Percentiles rank a stretch among this genome's conserved stretches.
These are phyloP conservation scores for Globisporangium lucens DNA, from an alignment of 352 stramenopile species.

Conservation along the genomic window DNA sequence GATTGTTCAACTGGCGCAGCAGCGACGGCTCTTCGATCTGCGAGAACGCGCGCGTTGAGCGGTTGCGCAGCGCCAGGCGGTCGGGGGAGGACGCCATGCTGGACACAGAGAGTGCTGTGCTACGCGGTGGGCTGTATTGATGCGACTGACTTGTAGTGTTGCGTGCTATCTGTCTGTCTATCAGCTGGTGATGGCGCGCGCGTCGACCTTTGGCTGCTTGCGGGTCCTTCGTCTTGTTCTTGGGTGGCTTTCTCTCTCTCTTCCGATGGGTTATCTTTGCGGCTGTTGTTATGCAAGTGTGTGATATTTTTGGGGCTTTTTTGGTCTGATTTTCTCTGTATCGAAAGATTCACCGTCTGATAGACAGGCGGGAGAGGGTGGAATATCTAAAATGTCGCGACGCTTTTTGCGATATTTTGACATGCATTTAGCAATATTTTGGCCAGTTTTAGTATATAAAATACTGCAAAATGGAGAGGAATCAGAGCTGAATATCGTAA, in stretches of 20 bases:
- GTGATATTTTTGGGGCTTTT: neutral
- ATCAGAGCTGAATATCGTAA: too few species aligned
- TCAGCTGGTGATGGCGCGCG: neutral
- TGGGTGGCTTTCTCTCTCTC: neutral
- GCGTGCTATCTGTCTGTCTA: too few species aligned
- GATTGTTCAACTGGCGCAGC: conserved; percentile 27
- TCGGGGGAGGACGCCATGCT: conserved; percentile 5
- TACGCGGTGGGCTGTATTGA: too few species aligned
- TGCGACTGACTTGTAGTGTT: neutral
- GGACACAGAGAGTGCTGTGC: neutral
- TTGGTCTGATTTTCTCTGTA: neutral
- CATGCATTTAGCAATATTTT: too few species aligned
- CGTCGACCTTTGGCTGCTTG: neutral
- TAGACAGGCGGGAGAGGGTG: too few species aligned
- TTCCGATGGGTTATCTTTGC: neutral
- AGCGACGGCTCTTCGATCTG: conserved; percentile 54
- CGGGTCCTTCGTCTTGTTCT: neutral
- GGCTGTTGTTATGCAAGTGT: neutral
- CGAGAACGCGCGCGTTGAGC: conserved; percentile 55
- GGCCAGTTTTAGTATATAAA: too few species aligned
- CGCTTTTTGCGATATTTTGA: too few species aligned
- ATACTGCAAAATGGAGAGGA: too few species aligned
- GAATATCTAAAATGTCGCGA: too few species aligned
- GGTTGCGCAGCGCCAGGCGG: conserved; percentile 17
- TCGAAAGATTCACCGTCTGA: neutral